Percentiles rank a stretch among this genome's conserved stretches.
These are phyloP conservation scores for Fagopyrum homotropicum DNA, from an alignment of 148 eudicot genomes.

Conservation along the genomic window DNA sequence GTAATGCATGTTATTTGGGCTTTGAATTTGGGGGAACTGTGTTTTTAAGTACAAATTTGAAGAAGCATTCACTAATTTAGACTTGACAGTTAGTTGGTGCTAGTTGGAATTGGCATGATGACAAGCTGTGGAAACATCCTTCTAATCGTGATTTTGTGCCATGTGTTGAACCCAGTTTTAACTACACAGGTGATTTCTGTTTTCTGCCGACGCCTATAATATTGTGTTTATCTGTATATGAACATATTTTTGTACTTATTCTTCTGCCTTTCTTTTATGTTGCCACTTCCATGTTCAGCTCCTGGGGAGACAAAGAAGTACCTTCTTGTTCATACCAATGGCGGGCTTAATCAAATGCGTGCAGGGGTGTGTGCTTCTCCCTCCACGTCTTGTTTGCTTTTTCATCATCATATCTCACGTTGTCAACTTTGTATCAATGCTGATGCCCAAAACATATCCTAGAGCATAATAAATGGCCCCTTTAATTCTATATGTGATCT, in stretches of 20 bases:
- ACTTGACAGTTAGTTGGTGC: slow-evolving; percentile 75
- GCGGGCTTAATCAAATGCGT: slow-evolving; percentile 98
- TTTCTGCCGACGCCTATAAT: neutral
- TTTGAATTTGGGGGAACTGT: neutral
- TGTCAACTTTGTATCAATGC: neutral
- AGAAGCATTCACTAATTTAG: slow-evolving; percentile 54
- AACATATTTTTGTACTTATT: slow-evolving; percentile 10
- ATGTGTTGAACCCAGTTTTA: slow-evolving; percentile 56
- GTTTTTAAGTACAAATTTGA: slow-evolving; percentile 11
- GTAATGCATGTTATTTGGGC: neutral
- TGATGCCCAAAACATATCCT: neutral
- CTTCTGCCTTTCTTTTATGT: slow-evolving; percentile 6
- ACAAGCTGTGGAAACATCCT: slow-evolving; percentile 83
- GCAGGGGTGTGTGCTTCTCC: slow-evolving; percentile 66
- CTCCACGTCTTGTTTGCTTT: neutral
- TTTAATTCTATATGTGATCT: neutral
- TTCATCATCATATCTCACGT: neutral
- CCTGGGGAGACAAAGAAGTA: slow-evolving; percentile 55
- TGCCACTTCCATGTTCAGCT: slow-evolving; percentile 34
- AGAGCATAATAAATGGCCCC: neutral
- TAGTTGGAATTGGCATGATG: slow-evolving; percentile 29
- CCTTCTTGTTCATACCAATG: slow-evolving; percentile 92
- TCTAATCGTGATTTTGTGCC: slow-evolving; percentile 66
- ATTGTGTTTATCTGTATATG: neutral
- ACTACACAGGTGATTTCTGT: slow-evolving; percentile 40